Evolutionary conservation across 805 yeast genomes (phyloP), one percentile per base, ranked within the genome.

Genomic region (Ogataea methanolica): DNA sequence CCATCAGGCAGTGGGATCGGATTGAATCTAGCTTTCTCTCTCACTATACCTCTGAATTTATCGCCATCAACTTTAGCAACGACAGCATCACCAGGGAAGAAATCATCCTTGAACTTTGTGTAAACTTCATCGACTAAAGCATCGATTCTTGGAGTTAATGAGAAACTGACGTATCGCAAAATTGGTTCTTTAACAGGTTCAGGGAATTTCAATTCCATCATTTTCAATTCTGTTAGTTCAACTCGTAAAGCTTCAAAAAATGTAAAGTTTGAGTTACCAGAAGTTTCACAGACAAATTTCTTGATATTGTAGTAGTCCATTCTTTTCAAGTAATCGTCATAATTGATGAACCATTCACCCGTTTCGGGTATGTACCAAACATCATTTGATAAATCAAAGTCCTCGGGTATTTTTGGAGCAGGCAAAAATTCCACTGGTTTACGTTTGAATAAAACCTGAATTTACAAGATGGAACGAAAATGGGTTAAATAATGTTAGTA

Each of bases 241-340:
- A 86, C 82, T 45, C 81, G 80, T 40, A 80, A 73, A 0, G 98
- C 99, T 59, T 94, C 95, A 63, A 91, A 91, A 63, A 79, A 94
- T 0, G 97, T 88, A 48, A 92, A 74, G 58, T 95, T 85, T 16
- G 97, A 85, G 59, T 89, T 88, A 14, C 99, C 99, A 0, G 97
- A 88, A 42, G 92, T 85, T 67, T 94, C 99, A 70, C 98, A 94
- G 12, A 90, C 94, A 68, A 94, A 94, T 63, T 88, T 87, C 55
- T 81, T 82, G 43, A 78, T 74, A 50, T 76, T 76, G 64, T 86
- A 87, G 66, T 84, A 86, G 63, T 86, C 89, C 72, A 86, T 68
- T 46, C 92, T 69, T 21, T 68, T 68, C 42, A 94, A 69, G 59
- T 88, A 92, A 9, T 83, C 89, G 45, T 85, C 88, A 64, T 94